Conservation (phyloP, 345 rosid genomes). For the Pistacia vera region DNA sequence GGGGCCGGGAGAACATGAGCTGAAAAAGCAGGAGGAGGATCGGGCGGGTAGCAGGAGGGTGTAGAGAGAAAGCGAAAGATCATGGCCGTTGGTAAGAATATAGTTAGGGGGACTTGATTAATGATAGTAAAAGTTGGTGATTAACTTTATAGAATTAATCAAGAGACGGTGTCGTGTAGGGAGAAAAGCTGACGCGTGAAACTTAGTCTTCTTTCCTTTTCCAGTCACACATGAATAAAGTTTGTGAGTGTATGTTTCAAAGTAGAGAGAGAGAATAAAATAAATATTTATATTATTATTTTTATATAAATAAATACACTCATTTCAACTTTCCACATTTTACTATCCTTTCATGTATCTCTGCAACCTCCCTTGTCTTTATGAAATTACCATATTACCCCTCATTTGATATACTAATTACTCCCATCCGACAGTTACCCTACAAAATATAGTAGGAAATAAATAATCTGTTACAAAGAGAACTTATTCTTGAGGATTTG, state of each 20-base stretch:
- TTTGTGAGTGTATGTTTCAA: conserved; percentile 11
- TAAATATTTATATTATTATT: too few relatives aligned
- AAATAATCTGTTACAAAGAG: too few relatives aligned
- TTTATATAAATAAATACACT: conserved; percentile 1
- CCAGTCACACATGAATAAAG: conserved; percentile 23
- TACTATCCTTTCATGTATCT: conserved; percentile 46
- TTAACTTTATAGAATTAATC: not conserved
- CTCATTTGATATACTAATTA: too few relatives aligned
- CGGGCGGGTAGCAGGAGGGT: not conserved
- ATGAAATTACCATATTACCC: conserved; percentile 23
- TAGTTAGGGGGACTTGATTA: not conserved
- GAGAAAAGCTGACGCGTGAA: conserved; percentile 44
- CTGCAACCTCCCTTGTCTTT: conserved; percentile 14
- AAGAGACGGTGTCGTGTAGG: conserved; percentile 32
- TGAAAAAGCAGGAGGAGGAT: not conserved
- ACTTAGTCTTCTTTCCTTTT: conserved; percentile 33
- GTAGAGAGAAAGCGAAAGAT: not conserved
- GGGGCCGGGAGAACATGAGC: not conserved
- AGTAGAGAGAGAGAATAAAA: not conserved
- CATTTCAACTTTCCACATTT: conserved; percentile 65
- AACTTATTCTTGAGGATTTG: too few relatives aligned
- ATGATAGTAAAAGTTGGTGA: conserved; percentile 1
- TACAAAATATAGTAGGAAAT: too few relatives aligned
- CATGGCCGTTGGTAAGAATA: not conserved
- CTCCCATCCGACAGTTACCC: too few relatives aligned